Evolutionary conservation across 2,329 filamentous ascomycete species (phyloP), one percentile per base, ranked within the genome.

Genomic region (Phaeophleospora eucalypticola): DNA sequence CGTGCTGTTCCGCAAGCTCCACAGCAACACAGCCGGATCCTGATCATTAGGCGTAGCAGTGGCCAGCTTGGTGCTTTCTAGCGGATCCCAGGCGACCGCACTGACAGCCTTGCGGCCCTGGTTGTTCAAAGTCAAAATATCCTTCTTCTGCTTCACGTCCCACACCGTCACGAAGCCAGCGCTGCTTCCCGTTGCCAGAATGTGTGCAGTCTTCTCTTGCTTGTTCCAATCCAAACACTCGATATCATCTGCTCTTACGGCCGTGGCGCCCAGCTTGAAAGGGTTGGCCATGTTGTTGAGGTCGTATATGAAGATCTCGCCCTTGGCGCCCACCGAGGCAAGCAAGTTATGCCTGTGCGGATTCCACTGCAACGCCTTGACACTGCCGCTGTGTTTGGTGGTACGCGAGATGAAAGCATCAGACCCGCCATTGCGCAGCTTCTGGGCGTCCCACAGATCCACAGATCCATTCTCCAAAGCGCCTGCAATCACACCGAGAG

Each of bases 141-240:
- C 89, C 73, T 95, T 96, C 80, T 95, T 97, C 10, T 88, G 89
- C 76, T 95, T 96, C 56, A 97, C 79, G 71, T 98, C 93, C 93
- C 93, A 98, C 15, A 98, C 91, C 2, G 93, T 97, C 29, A 97
- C 90, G 63, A 97, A 95, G 3, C 93, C 93, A 41, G 89, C 90
- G 52, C 83, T 86, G 65, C 90, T 91, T 57, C 93, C 93, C 8
- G 91, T 97, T 15, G 91, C 93, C 58, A 98, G 74, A 66, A 98
- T 98, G 66, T 98, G 91, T 12, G 91, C 82, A 35, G 97, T 91
- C 73, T 95, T 97, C 46, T 66, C 61, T 44, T 62, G 61, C 65
- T 89, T 90, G 71, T 98, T 98, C 94, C 94, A 98, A 59, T 95
- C 91, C 51, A 98, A 77, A 57, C 90, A 95, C 63, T 97, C 93